phyloP scores from a whole-genome alignment of 345 rosid genomes.

The Gossypium arboreum region DNA sequence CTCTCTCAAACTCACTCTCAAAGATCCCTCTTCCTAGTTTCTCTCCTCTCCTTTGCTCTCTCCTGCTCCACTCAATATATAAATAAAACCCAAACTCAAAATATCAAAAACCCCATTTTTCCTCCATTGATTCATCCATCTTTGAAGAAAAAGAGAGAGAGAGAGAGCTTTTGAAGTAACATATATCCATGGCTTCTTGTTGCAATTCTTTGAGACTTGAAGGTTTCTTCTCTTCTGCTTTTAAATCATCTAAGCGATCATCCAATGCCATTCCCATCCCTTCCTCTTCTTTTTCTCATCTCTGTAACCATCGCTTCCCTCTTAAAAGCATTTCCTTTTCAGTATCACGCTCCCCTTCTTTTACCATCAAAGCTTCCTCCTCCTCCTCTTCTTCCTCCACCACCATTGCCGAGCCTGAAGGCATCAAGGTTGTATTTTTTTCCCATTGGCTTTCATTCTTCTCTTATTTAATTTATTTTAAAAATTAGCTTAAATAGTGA shows the following conservation, averaged over 20 bases:
- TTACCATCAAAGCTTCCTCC: conserved; percentile 48
- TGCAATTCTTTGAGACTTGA: conserved; percentile 38
- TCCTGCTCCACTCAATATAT: neutral
- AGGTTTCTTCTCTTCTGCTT: conserved; percentile 22
- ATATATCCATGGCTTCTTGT: conserved; percentile 30
- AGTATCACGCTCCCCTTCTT: conserved; percentile 16
- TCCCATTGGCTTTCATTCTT: neutral
- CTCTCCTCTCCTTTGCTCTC: neutral
- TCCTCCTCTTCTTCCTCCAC: conserved; percentile 42
- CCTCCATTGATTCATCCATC: neutral
- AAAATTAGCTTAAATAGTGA: neutral
- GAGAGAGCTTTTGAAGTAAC: neutral
- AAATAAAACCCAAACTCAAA: neutral
- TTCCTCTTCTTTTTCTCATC: conserved; percentile 23
- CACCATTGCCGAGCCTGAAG: conserved; percentile 59
- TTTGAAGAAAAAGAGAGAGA: neutral
- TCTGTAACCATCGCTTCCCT: conserved; percentile 22
- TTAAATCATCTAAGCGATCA: conserved; percentile 10
- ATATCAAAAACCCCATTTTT: neutral
- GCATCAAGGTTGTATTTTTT: conserved; percentile 49
- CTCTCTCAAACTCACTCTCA: neutral
- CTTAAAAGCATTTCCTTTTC: conserved; percentile 20
- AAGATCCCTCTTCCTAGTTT: neutral
- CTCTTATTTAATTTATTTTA: neutral
- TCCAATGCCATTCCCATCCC: conserved; percentile 10